Conservation (phyloP, 257 asterid species). For the Jasminum sambac region DNA sequence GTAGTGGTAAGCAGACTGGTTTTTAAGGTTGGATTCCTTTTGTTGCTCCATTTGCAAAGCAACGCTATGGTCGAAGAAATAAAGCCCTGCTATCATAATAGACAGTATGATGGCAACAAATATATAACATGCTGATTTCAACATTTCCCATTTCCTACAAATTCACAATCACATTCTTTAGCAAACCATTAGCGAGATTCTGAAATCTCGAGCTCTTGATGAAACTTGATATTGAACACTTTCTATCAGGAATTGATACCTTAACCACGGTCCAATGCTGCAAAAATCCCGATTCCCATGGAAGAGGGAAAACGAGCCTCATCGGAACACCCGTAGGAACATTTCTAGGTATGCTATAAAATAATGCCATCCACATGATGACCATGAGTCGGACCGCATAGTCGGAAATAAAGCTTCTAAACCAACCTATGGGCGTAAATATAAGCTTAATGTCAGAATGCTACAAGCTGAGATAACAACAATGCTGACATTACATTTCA, state of each 20-base stretch:
- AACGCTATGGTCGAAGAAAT: conserved; percentile 91
- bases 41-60: conserved; percentile 93
- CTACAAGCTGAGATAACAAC: no score
- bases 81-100: conserved; percentile 79
- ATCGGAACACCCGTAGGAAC: conserved; percentile 82
- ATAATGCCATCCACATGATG: conserved; percentile 71
- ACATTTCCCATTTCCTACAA: conserved; percentile 84
- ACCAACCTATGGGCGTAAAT: conserved; percentile 47
- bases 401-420: conserved; percentile 82
- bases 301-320: conserved; percentile 79
- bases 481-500: no score
- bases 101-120: conserved; percentile 86
- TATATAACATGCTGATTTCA: conserved; percentile 55
- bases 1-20: conserved; percentile 82
- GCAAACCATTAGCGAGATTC: no score
- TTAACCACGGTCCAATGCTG: conserved; percentile 84
- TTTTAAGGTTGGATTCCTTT: conserved; percentile 81
- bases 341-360: conserved; percentile 57
- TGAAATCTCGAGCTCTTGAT: no score
- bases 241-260: no score
- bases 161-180: neutral
- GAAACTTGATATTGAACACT: no score
- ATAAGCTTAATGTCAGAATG: neutral
- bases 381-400: conserved; percentile 92
- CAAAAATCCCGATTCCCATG: conserved; percentile 70